phyloP scores from a whole-genome alignment of 306 rosid genomes.

The Cucumis melo region DNA sequence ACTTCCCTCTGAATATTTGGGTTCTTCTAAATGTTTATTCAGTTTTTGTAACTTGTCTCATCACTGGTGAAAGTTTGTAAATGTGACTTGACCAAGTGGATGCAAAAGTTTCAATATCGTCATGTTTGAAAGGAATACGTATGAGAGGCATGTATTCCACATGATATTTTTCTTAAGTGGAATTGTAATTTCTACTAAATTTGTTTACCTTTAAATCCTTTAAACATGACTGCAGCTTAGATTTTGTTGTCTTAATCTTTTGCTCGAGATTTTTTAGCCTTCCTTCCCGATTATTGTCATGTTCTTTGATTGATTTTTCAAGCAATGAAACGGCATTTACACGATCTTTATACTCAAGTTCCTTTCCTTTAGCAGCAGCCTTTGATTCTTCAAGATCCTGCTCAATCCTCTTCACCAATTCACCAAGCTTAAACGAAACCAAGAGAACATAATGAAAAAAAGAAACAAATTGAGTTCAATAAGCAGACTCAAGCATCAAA shows the following conservation, averaged over 20 bases:
- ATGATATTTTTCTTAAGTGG: not conserved
- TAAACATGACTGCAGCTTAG: constrained; percentile 68
- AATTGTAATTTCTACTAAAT: not conserved
- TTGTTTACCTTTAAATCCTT: constrained; percentile 63
- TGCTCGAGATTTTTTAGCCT: constrained; percentile 76
- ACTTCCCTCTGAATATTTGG: not conserved
- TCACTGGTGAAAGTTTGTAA: not conserved
- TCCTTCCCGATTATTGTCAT: constrained; percentile 55
- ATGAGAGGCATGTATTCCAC: not conserved
- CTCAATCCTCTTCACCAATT: constrained; percentile 74
- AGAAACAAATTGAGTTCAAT: not conserved
- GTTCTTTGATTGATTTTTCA: constrained; percentile 80
- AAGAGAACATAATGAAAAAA: constrained; percentile 8
- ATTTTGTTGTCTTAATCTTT: constrained; percentile 57
- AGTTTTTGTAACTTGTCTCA: not conserved
- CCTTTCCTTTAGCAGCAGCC: constrained; percentile 43
- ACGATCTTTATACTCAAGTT: constrained; percentile 42
- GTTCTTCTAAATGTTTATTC: not conserved
- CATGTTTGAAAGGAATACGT: not conserved
- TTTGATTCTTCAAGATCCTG: constrained; percentile 78
- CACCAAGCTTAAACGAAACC: constrained; percentile 50
- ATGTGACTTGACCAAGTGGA: not conserved
- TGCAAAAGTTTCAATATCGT: not conserved
- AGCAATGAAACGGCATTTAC: constrained; percentile 49
- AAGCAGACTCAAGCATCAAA: not conserved